Conservation (phyloP, 202 grass and related monocot species). For the Digitaria exilis region DNA sequence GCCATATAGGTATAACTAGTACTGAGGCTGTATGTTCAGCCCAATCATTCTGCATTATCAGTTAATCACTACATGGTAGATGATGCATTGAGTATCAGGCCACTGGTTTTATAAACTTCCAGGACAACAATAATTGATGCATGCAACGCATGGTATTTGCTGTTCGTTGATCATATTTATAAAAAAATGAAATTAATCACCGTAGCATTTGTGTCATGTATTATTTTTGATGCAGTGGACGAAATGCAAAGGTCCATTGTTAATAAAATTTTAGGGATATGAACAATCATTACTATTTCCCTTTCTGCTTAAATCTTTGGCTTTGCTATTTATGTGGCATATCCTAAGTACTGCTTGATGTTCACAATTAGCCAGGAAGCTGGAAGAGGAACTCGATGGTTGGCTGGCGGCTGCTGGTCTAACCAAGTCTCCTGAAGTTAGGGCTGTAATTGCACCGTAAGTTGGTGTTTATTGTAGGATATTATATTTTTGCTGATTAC, state of each 20-base stretch:
- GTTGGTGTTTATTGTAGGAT: slow-evolving; percentile 38
- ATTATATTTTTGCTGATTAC: background rate
- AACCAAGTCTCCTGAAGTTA: slow-evolving; percentile 79
- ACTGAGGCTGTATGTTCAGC: background rate
- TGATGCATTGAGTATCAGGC: background rate
- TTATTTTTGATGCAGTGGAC: background rate
- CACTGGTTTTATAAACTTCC: background rate
- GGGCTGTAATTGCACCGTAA: slow-evolving; percentile 97
- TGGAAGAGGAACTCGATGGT: slow-evolving; percentile 82
- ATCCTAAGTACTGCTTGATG: slow-evolving; percentile 31
- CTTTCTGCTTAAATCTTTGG: background rate
- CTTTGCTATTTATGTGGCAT: slow-evolving; percentile 25
- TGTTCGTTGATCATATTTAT: background rate
- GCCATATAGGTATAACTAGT: background rate
- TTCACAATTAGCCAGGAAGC: slow-evolving; percentile 66
- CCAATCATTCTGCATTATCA: background rate
- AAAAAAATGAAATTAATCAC: background rate
- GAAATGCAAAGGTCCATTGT: background rate
- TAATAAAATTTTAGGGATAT: slow-evolving; percentile 1
- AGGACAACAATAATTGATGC: background rate
- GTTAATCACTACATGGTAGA: background rate
- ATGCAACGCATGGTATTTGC: background rate
- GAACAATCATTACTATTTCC: background rate
- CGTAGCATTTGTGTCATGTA: background rate
- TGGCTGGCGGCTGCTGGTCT: slow-evolving; percentile 74